Evolutionary conservation across 306 rosid genomes (phyloP).

Genomic region (Rosa persica): DNA sequence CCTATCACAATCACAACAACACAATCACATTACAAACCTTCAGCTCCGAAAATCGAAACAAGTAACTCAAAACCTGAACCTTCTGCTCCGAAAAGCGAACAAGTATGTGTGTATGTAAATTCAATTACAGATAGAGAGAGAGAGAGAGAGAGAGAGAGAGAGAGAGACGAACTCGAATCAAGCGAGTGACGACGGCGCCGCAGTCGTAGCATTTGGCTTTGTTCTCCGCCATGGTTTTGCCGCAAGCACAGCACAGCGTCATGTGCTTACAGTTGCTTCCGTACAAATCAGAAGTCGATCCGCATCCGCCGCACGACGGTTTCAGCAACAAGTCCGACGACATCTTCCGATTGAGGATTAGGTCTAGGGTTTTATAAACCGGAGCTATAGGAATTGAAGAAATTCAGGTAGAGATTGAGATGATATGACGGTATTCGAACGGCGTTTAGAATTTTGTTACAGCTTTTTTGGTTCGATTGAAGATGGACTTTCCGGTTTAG

Average conservation of each 20-base stretch:
- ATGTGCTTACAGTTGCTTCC: constrained; percentile 97
- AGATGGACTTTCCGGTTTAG: not conserved
- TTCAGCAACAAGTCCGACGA: constrained; percentile 60
- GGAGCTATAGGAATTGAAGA: not conserved
- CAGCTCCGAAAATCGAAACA: not conserved
- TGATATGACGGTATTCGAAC: not conserved
- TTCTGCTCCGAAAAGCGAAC: not conserved
- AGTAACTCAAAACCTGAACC: not conserved
- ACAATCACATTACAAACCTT: constrained; percentile 8
- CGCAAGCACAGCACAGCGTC: constrained; percentile 83
- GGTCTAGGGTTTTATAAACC: not conserved
- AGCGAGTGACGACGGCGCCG: constrained; percentile 66
- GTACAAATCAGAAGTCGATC: constrained; percentile 71
- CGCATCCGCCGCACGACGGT: constrained; percentile 74
- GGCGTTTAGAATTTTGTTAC: not conserved
- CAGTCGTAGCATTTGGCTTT: constrained; percentile 72
- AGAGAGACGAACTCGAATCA: constrained; percentile 65
- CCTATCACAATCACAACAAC: constrained; percentile 40
- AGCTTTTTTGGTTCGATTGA: not conserved
- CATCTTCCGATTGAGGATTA: constrained; percentile 27
- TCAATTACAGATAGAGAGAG: not conserved
- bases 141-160: constrained; percentile 18
- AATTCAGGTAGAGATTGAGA: not conserved
- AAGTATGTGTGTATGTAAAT: not conserved
- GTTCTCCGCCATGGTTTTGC: constrained; percentile 79